Evolutionary conservation across 345 rosid genomes (phyloP).

Genomic region (Gossypium ekmanianum): DNA sequence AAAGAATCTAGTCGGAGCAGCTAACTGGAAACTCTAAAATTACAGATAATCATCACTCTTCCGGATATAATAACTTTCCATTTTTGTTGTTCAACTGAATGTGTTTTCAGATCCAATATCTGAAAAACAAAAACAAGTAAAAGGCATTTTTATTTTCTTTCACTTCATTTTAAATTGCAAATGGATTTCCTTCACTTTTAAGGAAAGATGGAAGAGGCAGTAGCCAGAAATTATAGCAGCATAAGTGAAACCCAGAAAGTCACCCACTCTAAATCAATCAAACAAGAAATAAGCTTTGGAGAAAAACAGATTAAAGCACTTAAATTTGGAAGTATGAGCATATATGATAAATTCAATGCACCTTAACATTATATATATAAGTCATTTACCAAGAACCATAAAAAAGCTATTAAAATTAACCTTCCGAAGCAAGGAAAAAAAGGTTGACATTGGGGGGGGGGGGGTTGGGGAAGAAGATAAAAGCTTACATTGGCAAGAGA

Average conservation of each 20-base stretch:
- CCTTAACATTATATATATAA: neutral
- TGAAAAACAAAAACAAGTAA: neutral
- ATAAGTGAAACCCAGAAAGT: neutral
- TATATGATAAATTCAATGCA: neutral
- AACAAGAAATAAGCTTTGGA: neutral
- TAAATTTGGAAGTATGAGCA: neutral
- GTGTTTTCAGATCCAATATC: neutral
- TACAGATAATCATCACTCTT: neutral
- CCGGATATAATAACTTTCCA: neutral
- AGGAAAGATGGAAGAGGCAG: neutral
- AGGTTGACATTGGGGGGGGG: neutral
- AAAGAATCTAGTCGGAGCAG: neutral
- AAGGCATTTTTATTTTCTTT: neutral
- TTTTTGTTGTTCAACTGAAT: neutral
- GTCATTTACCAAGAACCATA: neutral
- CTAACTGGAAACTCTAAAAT: neutral
- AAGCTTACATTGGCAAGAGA: constrained; percentile 86
- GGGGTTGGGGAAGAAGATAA: too few relatives aligned
- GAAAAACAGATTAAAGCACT: neutral
- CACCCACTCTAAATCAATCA: neutral
- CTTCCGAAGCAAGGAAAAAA: neutral
- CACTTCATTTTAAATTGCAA: neutral
- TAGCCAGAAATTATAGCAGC: neutral
- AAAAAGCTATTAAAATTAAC: neutral
- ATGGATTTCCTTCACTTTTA: neutral